Evolutionary conservation across 2,329 filamentous ascomycete species (phyloP), one percentile per base, ranked within the genome.

Genomic region (Phyllosticta citriasiana): DNA sequence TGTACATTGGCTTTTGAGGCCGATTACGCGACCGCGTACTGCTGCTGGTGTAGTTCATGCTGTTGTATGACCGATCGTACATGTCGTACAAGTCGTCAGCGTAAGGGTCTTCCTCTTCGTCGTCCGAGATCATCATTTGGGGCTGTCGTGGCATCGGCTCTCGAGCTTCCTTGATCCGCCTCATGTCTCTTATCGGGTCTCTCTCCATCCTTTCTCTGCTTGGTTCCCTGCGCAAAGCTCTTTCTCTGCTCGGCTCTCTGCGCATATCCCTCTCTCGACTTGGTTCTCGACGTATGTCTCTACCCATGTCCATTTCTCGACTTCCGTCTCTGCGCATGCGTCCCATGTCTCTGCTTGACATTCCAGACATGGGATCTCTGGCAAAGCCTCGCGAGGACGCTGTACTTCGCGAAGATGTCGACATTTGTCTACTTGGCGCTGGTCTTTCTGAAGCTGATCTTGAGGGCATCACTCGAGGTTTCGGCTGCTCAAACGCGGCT

Each of bases 71-170:
- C 26, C 10, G 69, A 26, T 84, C 79, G 71, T 92, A 92, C 64
- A 88, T 79, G 63, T 91, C 88, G 64, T 88, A 82, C 1, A 80
- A 69, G 14, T 81, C 75, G 16, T 79, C 86, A 1, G 81, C 80
- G 69, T 88, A 88, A 26, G 79, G 80, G 8, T 86, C 84, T 26
- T 84, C 82, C 16, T 88, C 76, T 19, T 82, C 79, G 40, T 47
- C 40, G 22, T 78, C 74, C 8, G 75, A 71, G n/a, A 12, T 67
- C 67, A 64, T 74, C 65, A 56, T 71, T 69, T 30, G 61, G 47
- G 57, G 61, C 53, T 53, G 53, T n/a, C 58, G 40, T 47, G 40
- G 40, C 14, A 47, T 47, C 14, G 40, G 40, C 16, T 47, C 40
- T 47, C 40, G 3, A 5, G 19, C 24, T 22, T 26, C 24, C 25